Base-by-base conservation (phyloP, 2,329 filamentous ascomycete genomes). In the Neofusicoccum sp. region DNA sequence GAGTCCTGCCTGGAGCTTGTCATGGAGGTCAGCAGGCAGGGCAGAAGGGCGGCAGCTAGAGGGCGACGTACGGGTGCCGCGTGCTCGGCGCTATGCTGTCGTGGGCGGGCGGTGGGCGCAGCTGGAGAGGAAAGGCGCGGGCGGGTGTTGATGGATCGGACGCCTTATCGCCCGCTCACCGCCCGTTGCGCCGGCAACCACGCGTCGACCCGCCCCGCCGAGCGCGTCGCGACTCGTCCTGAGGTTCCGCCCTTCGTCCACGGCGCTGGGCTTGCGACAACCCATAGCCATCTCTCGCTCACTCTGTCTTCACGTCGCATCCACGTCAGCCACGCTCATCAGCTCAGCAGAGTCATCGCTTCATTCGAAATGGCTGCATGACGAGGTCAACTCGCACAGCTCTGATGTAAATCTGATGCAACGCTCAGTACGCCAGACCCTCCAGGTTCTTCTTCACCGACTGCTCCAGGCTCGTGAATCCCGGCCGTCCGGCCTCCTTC, bases 391-490 rank as follows among this genome's bases (percentile, higher is more conserved):
- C n/a, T n/a, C 14, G 14, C 6, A n/a, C 20, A 5, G 8, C 8
- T 12, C 43, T 14, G 20, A 24, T 12, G 4, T 30, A 4, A 14
- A 56, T 12, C 9, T n/a, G n/a, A n/a, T n/a, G n/a, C n/a, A n/a
- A 16, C 8, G 28, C 36, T 38, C 43, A 43, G 11, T 33, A 43
- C 0, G 51, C 51, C 2, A 56, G 38, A 2, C 51, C 51, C 16
- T 43, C 51, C n/a, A 56, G 38, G 38, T 57, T 62, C 26, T 44
- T 54, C 53, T 53, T 38, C 16, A 63, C 16, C 1, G 41, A 44
- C 28, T 51, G 41, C 51, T 63, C 61, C 26, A 58, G 12, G 31
- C 24, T 26, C 43, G 49, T 61, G 41, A 51, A 63, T n/a, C 59
- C 61, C 34, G 48, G 33, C 14, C 45, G 26, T 0, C 60, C 60